These are phyloP conservation scores for Achlya hypogyna DNA, from an alignment of 352 stramenopile species.

Conservation along the genomic window DNA sequence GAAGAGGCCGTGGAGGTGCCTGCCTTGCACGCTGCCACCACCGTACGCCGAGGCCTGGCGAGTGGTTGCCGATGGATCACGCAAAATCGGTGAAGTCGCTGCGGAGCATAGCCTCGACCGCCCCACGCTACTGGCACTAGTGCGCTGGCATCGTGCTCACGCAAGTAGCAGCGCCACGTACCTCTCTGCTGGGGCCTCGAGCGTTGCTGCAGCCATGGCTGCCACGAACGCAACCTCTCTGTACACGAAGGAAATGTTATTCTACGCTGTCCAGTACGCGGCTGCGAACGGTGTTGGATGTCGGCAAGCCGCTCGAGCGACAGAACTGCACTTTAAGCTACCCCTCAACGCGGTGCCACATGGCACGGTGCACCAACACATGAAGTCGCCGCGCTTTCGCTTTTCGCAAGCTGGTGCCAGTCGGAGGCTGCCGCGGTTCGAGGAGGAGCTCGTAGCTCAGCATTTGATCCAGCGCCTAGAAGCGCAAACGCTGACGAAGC, in stretches of 20 bases:
- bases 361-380: constrained; percentile 10
- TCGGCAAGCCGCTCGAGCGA: neutral
- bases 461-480: constrained; percentile 12
- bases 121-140: neutral
- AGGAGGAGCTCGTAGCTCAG: constrained; percentile 12
- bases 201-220: neutral
- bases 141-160: constrained; percentile 9
- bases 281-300: neutral
- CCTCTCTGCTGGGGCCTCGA: neutral
- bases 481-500: constrained; percentile 8
- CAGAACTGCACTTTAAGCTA: neutral
- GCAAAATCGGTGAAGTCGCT: neutral
- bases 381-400: neutral
- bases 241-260: constrained; percentile 6
- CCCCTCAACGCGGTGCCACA: constrained; percentile 15
- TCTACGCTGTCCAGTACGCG: constrained; percentile 4
- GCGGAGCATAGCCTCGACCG: neutral
- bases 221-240: neutral
- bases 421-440: constrained; percentile 10
- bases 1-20: neutral
- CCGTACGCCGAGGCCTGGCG: neutral
- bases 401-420: neutral
- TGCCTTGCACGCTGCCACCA: neutral
- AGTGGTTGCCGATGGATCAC: neutral
- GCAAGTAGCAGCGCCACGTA: neutral